Base-by-base conservation (phyloP, 106 monocot genomes). In the Dactylorhiza incarnata region DNA sequence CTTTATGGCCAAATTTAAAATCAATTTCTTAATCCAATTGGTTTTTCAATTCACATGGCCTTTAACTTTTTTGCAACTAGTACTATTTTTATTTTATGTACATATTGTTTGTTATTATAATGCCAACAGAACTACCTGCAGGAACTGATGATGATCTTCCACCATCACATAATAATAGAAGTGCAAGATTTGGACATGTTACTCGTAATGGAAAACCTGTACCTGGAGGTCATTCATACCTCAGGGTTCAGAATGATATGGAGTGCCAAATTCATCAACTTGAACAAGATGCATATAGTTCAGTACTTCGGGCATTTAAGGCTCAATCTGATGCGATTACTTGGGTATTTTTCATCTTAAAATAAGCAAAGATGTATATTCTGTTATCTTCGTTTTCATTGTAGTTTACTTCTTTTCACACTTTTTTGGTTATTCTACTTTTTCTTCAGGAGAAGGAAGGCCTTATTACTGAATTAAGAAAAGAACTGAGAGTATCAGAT, bases 111-210 rank as follows among this genome's bases (percentile, higher is more conserved):
- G 20, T 10, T 20, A 49, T 48, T 49, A 0, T 49, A 48, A 72
- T 49, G 15, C 48, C 47, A 48, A 49, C 48, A 49, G 22, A 69
- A n/a, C 17, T 72, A 48, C 49, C 72, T 87, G 49, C 87, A 97
- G 97, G 94, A 73, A 97, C 97, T 49, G 99, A 94, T 78, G 94
- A 99, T 74, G 94, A 94, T 85, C 83, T 94, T 85, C 99, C 94
- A 47, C 92, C 94, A 71, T 67, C 85, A 14, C 89, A 89, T 83
- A 89, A 90, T 56, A 99, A 88, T 79, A 81, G 84, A 63, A 82
- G 79, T 74, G 74, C 80, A 8, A 79, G 77, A 77, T 85, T 84
- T 81, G 88, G 83, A 52, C 86, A 82, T 62, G 71, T 88, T 5
- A 75, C 81, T 77, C 87, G 89, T 7, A 99, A 99, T 82, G 92